Evolutionary conservation across 208 protist genomes (phyloP).

Genomic region (Trichomonas tenax): DNA sequence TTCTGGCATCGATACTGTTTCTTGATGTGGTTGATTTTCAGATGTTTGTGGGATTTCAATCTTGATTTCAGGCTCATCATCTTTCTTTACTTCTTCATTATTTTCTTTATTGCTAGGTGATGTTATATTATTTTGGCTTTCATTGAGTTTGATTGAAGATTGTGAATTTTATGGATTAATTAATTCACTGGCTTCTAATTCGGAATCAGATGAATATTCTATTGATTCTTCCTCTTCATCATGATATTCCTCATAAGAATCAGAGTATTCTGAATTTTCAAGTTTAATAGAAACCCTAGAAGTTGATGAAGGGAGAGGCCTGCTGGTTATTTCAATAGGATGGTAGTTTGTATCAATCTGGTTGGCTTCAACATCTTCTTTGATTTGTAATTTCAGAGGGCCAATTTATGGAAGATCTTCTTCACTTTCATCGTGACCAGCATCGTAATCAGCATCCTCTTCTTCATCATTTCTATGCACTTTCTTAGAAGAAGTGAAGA

Average conservation of each 20-base stretch:
- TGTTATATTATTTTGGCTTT: too few relatives aligned
- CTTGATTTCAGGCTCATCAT: too few relatives aligned
- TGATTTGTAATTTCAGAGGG: background rate
- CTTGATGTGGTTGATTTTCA: too few relatives aligned
- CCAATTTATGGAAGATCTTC: background rate
- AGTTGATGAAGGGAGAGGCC: background rate
- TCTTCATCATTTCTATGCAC: background rate
- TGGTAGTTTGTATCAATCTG: background rate
- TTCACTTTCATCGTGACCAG: background rate
- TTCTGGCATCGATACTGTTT: background rate
- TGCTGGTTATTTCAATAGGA: background rate
- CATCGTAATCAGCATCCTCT: background rate
- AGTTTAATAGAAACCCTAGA: background rate
- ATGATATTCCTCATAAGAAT: background rate
- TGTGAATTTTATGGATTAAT: too few relatives aligned
- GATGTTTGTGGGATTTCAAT: too few relatives aligned
- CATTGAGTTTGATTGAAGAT: too few relatives aligned
- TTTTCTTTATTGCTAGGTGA: too few relatives aligned
- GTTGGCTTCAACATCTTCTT: background rate
- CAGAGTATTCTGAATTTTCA: background rate
- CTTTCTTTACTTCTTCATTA: too few relatives aligned
- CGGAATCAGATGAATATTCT: background rate
- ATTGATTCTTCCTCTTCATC: background rate
- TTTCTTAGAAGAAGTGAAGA: background rate
- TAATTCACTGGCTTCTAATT: too few relatives aligned